These are phyloP conservation scores for Asterochloris sp. DNA, from an alignment of 139 green algal species.

Conservation along the genomic window DNA sequence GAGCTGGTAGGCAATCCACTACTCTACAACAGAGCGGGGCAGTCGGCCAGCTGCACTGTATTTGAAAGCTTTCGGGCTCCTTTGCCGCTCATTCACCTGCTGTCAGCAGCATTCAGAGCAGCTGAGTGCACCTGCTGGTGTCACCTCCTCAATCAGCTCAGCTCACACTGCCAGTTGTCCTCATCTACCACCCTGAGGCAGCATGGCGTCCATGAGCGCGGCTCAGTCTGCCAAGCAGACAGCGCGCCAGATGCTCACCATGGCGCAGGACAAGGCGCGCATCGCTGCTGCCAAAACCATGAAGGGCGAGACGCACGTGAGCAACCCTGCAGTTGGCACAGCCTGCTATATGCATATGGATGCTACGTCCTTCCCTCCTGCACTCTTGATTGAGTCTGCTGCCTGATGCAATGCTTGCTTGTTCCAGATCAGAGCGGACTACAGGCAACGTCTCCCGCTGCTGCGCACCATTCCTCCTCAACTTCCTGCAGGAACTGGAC, in stretches of 20 bases:
- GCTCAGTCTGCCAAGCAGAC: constrained; percentile 11
- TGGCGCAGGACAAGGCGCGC: constrained; percentile 21
- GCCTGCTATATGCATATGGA: background rate
- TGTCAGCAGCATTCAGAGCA: too few relatives aligned
- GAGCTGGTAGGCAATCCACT: too few relatives aligned
- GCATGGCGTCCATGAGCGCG: too few relatives aligned
- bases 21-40: too few relatives aligned
- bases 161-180: too few relatives aligned
- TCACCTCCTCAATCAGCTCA: too few relatives aligned
- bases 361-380: background rate
- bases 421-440: background rate
- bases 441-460: background rate
- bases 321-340: background rate
- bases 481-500: constrained; percentile 62
- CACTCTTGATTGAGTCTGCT: background rate
- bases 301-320: constrained; percentile 20
- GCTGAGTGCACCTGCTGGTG: too few relatives aligned
- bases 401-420: too few relatives aligned
- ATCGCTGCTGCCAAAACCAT: constrained; percentile 10
- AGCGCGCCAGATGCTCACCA: constrained; percentile 5
- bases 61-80: too few relatives aligned
- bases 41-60: too few relatives aligned
- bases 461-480: background rate
- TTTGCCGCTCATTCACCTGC: too few relatives aligned
- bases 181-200: background rate